These are phyloP conservation scores for Biscogniauxia marginata DNA, from an alignment of 2,329 filamentous ascomycete species.

Conservation along the genomic window DNA sequence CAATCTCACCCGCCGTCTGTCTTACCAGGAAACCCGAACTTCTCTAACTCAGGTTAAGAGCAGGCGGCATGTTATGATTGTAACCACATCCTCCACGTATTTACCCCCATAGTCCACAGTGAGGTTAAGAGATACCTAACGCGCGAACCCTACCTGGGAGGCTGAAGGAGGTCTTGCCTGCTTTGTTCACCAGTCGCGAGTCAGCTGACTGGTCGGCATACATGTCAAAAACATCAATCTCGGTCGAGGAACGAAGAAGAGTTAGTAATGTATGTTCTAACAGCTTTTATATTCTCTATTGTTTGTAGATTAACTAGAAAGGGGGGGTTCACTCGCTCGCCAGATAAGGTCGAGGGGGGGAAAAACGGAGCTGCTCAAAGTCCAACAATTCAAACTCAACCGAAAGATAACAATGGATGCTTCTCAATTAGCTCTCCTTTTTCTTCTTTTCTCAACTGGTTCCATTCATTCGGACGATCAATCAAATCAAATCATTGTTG, in stretches of 20 bases:
- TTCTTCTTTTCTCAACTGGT: background rate
- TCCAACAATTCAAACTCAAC: background rate
- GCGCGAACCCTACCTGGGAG: too few relatives aligned
- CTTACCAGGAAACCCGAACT: too few relatives aligned
- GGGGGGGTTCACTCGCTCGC: background rate
- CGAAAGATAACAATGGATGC: background rate
- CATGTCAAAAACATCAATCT: too few relatives aligned
- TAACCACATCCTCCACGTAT: too few relatives aligned
- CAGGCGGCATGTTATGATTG: too few relatives aligned
- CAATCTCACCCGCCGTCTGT: background rate
- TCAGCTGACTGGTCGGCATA: too few relatives aligned
- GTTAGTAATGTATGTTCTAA: background rate
- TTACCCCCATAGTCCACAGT: too few relatives aligned
- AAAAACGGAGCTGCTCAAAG: background rate
- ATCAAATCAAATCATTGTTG: conserved; percentile 3
- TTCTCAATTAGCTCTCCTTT: background rate
- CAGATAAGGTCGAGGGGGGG: background rate
- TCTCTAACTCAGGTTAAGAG: too few relatives aligned
- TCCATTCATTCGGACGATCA: background rate
- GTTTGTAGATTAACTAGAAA: background rate
- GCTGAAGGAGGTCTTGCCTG: too few relatives aligned
- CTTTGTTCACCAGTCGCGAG: too few relatives aligned
- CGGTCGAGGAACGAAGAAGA: too few relatives aligned
- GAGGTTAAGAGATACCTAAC: too few relatives aligned
- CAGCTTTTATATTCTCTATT: background rate